Evolutionary conservation across 1,139 yeast genomes (phyloP), one percentile per base, ranked within the genome.

Genomic region (Taiozyma onychis): DNA sequence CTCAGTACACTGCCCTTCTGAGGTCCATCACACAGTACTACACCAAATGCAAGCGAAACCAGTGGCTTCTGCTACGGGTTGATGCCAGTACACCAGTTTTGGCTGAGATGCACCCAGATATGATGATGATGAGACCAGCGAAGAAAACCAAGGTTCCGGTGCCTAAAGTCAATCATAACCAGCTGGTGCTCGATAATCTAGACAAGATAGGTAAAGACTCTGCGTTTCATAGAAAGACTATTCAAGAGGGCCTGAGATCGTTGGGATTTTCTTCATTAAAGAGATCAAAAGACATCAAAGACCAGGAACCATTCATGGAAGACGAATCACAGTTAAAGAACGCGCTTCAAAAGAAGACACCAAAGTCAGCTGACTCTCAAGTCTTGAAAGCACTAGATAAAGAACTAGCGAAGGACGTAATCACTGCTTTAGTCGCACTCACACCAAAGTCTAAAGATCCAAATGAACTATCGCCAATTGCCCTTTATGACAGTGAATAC

Each of bases 131-230:
- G 21, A 21, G 8, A 14, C 39, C 22, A 4, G 24, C 14, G 8
- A 37, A 21, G 41, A 37, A 18, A 37, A 18, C 24, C 24, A 37
- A 35, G 10, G 14, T 16, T 16, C 22, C 41, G 8, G 11, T 14
- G 13, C 24, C 41, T 9, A 37, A 37, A 6, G 24, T 21, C 24
- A 21, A 50, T 43, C 53, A 46, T 27, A 22, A 43, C n/a, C 39
- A 41, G 11, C 10, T 48, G 11, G 44, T 54, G 3, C 27, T 47
- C 43, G 54, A 58, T 3, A 53, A 62, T 44, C 41, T 53, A n/a
- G 35, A 48, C 10, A 46, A 53, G 2, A 60, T 67, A 2, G 70
- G 70, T 3, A 59, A 54, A 39, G 66, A 64, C 7, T 68, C 71
- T 3, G 48, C 48, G 26, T 63, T 57, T 48, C 65, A 66, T 35